Evolutionary conservation across 2,329 filamentous ascomycete genomes (phyloP).

Genomic region (Phialocephala sp.): DNA sequence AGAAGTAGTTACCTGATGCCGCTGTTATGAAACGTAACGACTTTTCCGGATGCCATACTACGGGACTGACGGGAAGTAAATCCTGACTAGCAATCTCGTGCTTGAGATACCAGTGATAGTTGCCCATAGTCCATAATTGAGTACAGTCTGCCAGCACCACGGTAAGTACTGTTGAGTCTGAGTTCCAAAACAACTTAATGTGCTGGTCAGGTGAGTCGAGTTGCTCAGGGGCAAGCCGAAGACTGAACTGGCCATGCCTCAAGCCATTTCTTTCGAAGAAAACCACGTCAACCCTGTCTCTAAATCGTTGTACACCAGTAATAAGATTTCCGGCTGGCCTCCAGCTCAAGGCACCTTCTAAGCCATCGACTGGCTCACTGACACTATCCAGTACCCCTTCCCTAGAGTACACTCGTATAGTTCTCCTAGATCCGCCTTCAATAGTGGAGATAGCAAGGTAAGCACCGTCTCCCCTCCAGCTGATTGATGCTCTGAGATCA

Average conservation of each 20-base stretch:
- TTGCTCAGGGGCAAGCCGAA: slow-evolving; percentile 69
- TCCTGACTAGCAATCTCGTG: slow-evolving; percentile 70
- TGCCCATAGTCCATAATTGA: slow-evolving; percentile 97
- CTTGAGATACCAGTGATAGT: slow-evolving; percentile 98
- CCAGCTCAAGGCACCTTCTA: slow-evolving; percentile 91
- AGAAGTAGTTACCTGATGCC: slow-evolving; percentile 50
- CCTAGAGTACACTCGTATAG: slow-evolving; percentile 88
- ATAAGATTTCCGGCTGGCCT: slow-evolving; percentile 88
- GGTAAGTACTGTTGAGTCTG: slow-evolving; percentile 88
- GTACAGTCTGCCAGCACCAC: slow-evolving; percentile 75
- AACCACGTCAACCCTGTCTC: slow-evolving; percentile 76
- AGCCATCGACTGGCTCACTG: slow-evolving; percentile 89
- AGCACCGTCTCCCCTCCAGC: slow-evolving; percentile 93
- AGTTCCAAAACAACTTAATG: slow-evolving; percentile 83
- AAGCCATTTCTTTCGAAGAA: slow-evolving; percentile 99
- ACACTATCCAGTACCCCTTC: slow-evolving; percentile 91
- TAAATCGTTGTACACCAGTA: slow-evolving; percentile 78
- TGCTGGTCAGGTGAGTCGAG: slow-evolving; percentile 58
- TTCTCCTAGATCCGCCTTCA: slow-evolving; percentile 71
- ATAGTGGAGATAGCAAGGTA: slow-evolving; percentile 86
- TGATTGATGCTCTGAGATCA: slow-evolving; percentile 73
- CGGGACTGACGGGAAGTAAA: slow-evolving; percentile 42
- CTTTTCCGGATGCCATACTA: slow-evolving; percentile 85
- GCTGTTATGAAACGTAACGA: slow-evolving; percentile 69
- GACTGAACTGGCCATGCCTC: slow-evolving; percentile 90